Base-by-base conservation (phyloP, 768 basidiomycete species). In the Chlorophyllum brunneum region DNA sequence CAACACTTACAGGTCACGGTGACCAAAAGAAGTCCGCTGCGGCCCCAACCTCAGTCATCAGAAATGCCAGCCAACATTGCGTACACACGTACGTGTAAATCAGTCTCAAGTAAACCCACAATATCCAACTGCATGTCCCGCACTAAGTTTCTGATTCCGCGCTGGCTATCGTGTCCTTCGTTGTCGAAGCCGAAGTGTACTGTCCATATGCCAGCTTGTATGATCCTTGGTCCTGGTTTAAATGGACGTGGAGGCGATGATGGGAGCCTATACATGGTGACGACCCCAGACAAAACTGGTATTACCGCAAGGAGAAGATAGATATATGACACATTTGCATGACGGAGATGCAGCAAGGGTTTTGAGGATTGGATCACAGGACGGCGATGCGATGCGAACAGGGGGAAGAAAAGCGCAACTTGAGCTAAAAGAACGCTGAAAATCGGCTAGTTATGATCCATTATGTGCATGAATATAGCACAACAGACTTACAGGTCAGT, bases 141-240 rank as follows among this genome's bases (percentile, higher is more conserved):
- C 48, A 78, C 66, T 22, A 78, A 61, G 53, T 84, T 78, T 56
- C 80, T 71, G 63, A 90, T 81, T 3, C 83, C 72, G 36, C 77
- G 65, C 64, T 88, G 87, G 61, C 87, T 89, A 58, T 91, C 88
- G 55, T 80, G 66, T 2, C 88, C 84, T 37, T 78, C 80, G 56
- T 88, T 83, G 66, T 92, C 82, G 23, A 81, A 71, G 48, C 93
- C 93, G 63, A 95, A 95, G 65, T 95, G 93, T 22, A 95, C 76
- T 0, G 93, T 92, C 92, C 92, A 95, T 24, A 95, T 91, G 2
- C 88, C 92, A 4, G 87, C 84, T 16, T 82, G 85, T 37, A 93
- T 70, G n/a, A 88, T 75, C 26, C 87, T 73, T 13, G 82, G 75
- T 2, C 80, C 82, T 23, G 81, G 69, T 48, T 82, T 82, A 67